Conservation (phyloP, 495 filamentous ascomycete genomes). For the Penicillium diatomitis region DNA sequence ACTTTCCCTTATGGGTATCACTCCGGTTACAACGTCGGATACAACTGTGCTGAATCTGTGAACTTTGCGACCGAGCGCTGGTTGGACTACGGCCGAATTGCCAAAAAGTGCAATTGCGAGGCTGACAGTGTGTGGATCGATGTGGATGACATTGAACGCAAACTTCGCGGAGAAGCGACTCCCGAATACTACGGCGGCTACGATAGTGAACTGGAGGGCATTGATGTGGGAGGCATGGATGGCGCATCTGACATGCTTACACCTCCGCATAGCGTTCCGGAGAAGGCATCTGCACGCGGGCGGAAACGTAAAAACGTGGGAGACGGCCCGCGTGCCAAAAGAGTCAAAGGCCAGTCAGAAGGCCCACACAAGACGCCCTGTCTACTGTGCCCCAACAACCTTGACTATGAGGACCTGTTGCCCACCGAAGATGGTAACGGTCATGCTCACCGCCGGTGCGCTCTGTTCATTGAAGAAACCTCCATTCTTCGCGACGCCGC, state of each 20-base stretch:
- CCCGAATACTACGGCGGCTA: conserved; percentile 78
- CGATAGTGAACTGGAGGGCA: conserved; percentile 53
- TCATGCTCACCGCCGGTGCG: conserved; percentile 78
- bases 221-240: conserved; percentile 51
- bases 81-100: conserved; percentile 88
- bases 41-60: conserved; percentile 98
- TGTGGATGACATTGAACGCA: conserved; percentile 88
- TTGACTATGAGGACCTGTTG: conserved; percentile 73
- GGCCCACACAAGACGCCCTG: conserved; percentile 72
- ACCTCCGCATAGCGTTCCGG: conserved; percentile 64
- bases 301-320: conserved; percentile 56
- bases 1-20: conserved; percentile 98
- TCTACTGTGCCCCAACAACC: conserved; percentile 86
- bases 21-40: conserved; percentile 94
- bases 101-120: conserved; percentile 95
- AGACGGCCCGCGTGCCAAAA: conserved; percentile 58
- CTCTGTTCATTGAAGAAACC: conserved; percentile 85
- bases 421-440: conserved; percentile 80
- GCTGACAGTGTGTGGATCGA: conserved; percentile 98
- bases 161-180: conserved; percentile 82
- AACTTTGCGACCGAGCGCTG: conserved; percentile 95
- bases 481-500: conserved; percentile 62
- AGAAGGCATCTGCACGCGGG: conserved; percentile 49
- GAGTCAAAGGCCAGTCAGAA: conserved; percentile 61
- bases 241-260: conserved; percentile 62